Evolutionary conservation across 192 early-diverging fungal genomes (phyloP).

Genomic region (Podila clonocystis): DNA sequence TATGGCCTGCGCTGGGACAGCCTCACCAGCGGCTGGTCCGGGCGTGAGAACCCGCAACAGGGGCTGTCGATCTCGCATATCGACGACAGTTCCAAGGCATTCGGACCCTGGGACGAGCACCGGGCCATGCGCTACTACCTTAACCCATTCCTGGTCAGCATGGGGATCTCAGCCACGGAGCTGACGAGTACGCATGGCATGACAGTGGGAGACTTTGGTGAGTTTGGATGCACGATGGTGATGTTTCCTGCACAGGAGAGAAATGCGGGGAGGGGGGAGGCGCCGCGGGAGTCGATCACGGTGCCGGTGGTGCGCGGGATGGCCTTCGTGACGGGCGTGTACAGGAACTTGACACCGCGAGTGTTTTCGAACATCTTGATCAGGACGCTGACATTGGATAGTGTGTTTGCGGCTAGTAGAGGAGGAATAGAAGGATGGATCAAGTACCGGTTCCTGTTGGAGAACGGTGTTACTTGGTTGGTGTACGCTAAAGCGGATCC

Average conservation of each 20-base stretch:
- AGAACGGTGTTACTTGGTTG: slow-evolving; percentile 38
- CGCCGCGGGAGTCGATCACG: slow-evolving; percentile 2
- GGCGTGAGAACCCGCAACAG: not conserved
- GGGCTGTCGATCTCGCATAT: slow-evolving; percentile 43
- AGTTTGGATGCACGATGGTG: slow-evolving; percentile 34
- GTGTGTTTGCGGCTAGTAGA: not conserved
- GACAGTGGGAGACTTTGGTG: slow-evolving; percentile 41
- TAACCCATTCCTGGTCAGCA: slow-evolving; percentile 44
- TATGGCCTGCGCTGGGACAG: slow-evolving; percentile 52
- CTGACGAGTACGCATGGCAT: slow-evolving; percentile 19
- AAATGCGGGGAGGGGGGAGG: not conserved
- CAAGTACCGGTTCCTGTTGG: slow-evolving; percentile 44
- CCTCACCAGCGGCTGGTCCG: not conserved
- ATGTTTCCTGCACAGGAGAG: slow-evolving; percentile 1
- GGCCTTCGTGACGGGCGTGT: slow-evolving; percentile 31
- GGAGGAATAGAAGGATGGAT: slow-evolving; percentile 21
- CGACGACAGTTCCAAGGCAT: slow-evolving; percentile 28
- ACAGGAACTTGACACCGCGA: slow-evolving; percentile 30
- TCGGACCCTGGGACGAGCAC: slow-evolving; percentile 8
- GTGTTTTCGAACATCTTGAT: slow-evolving; percentile 33
- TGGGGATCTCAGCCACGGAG: slow-evolving; percentile 36
- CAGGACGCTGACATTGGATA: slow-evolving; percentile 17
- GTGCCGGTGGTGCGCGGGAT: slow-evolving; percentile 46
- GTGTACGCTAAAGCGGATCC: slow-evolving; percentile 29
- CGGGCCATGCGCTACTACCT: slow-evolving; percentile 8